Conservation (phyloP, 1,284 basidiomycete genomes). For the Anthracocystis panici-leucophaei region DNA sequence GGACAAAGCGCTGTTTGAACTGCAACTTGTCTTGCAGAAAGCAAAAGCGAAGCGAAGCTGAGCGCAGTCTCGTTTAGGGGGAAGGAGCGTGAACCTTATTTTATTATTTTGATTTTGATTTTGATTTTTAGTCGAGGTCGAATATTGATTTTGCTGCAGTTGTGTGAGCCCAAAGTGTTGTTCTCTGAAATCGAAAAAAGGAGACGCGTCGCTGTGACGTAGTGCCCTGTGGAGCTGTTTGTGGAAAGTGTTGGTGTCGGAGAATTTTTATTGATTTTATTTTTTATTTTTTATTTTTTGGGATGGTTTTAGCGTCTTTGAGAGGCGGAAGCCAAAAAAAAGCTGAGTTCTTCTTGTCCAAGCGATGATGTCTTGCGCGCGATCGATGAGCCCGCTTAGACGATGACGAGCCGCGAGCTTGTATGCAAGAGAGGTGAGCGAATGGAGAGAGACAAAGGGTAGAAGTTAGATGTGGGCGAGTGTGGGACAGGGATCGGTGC, state of each 20-base stretch:
- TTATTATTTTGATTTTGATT: too few species aligned
- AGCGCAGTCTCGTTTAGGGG: background rate
- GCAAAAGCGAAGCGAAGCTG: background rate
- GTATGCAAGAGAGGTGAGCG: background rate
- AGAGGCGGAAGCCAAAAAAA: background rate
- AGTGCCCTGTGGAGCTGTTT: background rate
- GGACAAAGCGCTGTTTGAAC: constrained; percentile 1
- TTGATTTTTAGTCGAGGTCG: background rate
- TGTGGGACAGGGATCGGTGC: constrained; percentile 1
- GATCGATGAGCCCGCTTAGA: background rate
- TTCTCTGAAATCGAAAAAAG: constrained; percentile 13
- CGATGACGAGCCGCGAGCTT: background rate
- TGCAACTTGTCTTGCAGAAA: background rate
- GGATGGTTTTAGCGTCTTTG: background rate
- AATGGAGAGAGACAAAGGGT: background rate
- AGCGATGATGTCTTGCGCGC: background rate
- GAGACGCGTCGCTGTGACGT: constrained; percentile 18
- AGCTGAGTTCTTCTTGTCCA: constrained; percentile 8
- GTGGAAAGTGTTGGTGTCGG: constrained; percentile 28
- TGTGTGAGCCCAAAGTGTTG: constrained; percentile 20
- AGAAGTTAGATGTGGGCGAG: background rate
- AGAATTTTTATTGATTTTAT: constrained; percentile 1
- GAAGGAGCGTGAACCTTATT: constrained; percentile 22
- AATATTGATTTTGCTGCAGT: background rate
- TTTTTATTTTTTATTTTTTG: constrained; percentile 1